These are phyloP conservation scores for Haberlea rhodopensis DNA, from an alignment of 257 asterid genomes.

Conservation along the genomic window DNA sequence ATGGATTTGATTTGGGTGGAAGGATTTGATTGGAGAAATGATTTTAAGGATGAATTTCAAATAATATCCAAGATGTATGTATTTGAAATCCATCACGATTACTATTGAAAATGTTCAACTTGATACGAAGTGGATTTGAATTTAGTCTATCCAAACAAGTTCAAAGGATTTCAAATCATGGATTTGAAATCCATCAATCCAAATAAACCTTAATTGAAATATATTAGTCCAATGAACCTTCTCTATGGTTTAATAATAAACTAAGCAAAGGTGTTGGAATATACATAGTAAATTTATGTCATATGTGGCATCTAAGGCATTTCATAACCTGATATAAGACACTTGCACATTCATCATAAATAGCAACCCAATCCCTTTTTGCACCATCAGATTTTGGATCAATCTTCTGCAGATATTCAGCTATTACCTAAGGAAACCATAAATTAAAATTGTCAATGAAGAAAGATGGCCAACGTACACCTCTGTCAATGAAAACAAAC, in stretches of 20 bases:
- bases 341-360: conserved; percentile 92
- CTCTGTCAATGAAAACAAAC: conserved; percentile 4
- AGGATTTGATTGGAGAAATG: no score
- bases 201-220: not conserved
- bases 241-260: not conserved
- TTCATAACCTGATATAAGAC: conserved; percentile 77
- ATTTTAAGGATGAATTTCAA: not conserved
- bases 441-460: conserved; percentile 17
- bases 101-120: not conserved
- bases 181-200: not conserved
- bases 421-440: conserved; percentile 64
- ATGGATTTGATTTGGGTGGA: no score
- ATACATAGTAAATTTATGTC: not conserved
- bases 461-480: not conserved
- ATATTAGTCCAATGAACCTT: not conserved
- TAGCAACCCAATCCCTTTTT: conserved; percentile 98
- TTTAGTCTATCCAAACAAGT: no score
- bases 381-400: conserved; percentile 99
- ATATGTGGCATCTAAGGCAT: conserved; percentile 15
- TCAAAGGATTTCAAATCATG: no score
- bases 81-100: not conserved
- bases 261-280: not conserved
- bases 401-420: conserved; percentile 93
- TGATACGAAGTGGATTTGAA: no score
- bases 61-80: not conserved